A percentile compares a stretch with the other conserved stretches of the same genome.
Evolutionary conservation across 495 filamentous ascomycete species (phyloP).

Genomic region (Parathielavia hyrcaniae): DNA sequence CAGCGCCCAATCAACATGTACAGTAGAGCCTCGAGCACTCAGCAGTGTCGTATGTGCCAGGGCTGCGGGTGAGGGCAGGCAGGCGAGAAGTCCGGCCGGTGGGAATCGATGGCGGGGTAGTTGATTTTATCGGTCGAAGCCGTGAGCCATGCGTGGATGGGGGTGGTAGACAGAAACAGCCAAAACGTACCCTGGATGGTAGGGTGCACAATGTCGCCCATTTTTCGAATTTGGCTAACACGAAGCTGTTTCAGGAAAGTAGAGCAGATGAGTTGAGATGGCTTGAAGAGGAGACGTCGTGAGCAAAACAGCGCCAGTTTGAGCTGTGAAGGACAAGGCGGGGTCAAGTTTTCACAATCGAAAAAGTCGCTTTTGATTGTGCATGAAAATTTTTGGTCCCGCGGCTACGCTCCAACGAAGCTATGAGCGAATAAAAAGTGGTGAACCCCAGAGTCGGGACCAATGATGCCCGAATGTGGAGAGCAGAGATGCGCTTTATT

Average conservation of each 20-base stretch:
- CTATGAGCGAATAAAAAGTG: constrained; percentile 29
- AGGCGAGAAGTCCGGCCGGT: background rate
- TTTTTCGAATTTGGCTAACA: constrained; percentile 24
- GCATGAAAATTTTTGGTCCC: constrained; percentile 15
- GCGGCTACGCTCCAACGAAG: background rate
- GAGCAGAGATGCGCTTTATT: background rate
- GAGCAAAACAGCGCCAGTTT: constrained; percentile 23
- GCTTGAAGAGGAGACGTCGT: constrained; percentile 21
- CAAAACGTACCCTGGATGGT: constrained; percentile 34
- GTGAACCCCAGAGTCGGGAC: constrained; percentile 6
- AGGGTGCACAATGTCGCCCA: constrained; percentile 32
- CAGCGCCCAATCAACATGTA: background rate
- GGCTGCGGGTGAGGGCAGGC: background rate
- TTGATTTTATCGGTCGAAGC: background rate
- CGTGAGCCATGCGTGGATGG: background rate
- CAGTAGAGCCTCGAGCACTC: background rate
- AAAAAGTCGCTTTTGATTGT: background rate
- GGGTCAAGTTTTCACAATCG: constrained; percentile 10
- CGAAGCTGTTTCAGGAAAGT: constrained; percentile 6
- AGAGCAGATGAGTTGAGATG: constrained; percentile 7
- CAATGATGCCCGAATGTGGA: constrained; percentile 22
- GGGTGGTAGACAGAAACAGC: constrained; percentile 5
- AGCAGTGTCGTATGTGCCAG: background rate
- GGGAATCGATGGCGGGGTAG: constrained; percentile 24
- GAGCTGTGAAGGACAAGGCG: constrained; percentile 6